Percentiles rank a stretch among this genome's conserved stretches.
Conservation (phyloP, 768 basidiomycete species). For the Cubamyces sp. region DNA sequence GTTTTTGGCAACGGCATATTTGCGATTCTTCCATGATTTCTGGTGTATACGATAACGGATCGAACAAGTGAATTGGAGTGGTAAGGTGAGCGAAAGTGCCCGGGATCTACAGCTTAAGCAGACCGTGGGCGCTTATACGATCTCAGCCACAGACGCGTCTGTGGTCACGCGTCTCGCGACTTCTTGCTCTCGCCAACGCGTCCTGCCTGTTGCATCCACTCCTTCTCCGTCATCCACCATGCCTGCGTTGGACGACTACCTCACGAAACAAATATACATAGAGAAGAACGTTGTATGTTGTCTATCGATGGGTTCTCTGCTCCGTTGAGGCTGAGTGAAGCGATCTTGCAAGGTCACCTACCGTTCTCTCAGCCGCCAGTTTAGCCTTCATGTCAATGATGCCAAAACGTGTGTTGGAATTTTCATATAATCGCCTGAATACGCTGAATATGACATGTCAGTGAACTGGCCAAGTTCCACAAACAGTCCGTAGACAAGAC, state of each 20-base stretch:
- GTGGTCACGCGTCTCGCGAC: conserved; percentile 20
- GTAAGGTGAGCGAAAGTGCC: no score
- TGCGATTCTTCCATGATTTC: no score
- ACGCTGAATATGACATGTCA: conserved; percentile 33
- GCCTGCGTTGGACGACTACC: conserved; percentile 38
- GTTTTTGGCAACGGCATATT: no score
- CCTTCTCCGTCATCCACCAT: background rate
- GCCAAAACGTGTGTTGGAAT: conserved; percentile 70
- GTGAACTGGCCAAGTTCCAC: conserved; percentile 67
- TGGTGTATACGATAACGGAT: no score
- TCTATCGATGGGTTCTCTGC: background rate
- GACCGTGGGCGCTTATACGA: background rate
- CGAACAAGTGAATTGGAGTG: no score
- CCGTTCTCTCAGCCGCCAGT: conserved; percentile 71
- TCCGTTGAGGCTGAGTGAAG: background rate
- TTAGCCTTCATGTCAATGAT: conserved; percentile 72
- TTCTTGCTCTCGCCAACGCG: conserved; percentile 2
- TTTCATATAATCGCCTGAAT: background rate
- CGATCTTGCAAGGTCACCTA: conserved; percentile 67
- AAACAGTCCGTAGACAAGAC: conserved; percentile 45
- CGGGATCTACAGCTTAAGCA: no score
- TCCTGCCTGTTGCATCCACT: background rate
- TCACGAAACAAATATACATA: conserved; percentile 51
- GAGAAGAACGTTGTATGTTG: conserved; percentile 46
- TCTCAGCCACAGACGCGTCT: conserved; percentile 23